These are phyloP conservation scores for Sodiomyces alkalinus DNA, from an alignment of 2,329 filamentous ascomycete species.

Conservation along the genomic window DNA sequence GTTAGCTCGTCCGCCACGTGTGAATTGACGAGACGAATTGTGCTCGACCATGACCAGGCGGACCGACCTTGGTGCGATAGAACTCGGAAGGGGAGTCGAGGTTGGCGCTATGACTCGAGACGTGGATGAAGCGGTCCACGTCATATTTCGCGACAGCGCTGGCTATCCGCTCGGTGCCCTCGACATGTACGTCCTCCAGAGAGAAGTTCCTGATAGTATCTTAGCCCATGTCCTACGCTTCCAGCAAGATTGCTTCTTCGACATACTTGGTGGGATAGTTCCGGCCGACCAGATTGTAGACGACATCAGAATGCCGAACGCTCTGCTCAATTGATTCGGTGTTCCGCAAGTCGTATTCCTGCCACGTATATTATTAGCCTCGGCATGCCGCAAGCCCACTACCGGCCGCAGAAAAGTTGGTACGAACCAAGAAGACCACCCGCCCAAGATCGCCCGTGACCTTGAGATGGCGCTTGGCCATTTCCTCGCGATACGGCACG, in stretches of 20 bases:
- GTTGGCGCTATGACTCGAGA: constrained; percentile 87
- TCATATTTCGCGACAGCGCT: constrained; percentile 97
- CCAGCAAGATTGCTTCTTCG: constrained; percentile 2
- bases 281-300: constrained; percentile 90
- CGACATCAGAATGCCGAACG: constrained; percentile 90
- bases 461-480: constrained; percentile 94
- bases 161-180: constrained; percentile 80
- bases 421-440: constrained; percentile 70
- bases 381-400: neutral
- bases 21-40: too few species aligned
- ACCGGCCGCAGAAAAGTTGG: too few species aligned
- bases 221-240: constrained; percentile 16
- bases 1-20: too few species aligned
- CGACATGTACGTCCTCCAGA: constrained; percentile 82
- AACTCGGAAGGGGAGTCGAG: constrained; percentile 72
- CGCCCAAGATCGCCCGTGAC: constrained; percentile 87
- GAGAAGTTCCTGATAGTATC: constrained; percentile 67
- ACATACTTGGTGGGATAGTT: constrained; percentile 88
- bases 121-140: constrained; percentile 88
- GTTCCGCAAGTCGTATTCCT: constrained; percentile 93
- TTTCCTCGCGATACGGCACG: constrained; percentile 89
- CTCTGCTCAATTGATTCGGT: constrained; percentile 92
- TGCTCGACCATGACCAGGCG: too few species aligned
- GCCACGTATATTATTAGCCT: constrained; percentile 4
- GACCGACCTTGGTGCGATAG: constrained; percentile 71